Evolutionary conservation across 139 green algal species (phyloP).

Genomic region (Micractinium conductrix): DNA sequence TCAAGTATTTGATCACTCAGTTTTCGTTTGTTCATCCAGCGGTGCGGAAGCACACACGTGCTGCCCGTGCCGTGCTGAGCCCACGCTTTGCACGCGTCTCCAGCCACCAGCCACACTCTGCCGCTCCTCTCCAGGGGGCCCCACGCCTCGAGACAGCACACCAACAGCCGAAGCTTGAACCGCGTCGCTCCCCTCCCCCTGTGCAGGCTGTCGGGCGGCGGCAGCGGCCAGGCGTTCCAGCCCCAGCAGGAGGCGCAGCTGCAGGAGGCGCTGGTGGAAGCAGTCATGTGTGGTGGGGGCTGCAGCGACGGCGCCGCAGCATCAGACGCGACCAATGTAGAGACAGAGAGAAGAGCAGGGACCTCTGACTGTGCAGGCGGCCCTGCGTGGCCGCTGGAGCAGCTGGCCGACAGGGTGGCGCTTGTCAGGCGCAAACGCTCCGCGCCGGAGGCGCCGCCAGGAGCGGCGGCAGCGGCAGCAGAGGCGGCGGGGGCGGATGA

Average conservation of each 20-base stretch:
- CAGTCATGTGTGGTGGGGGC: slow-evolving; percentile 18
- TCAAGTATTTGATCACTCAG: too few relatives aligned
- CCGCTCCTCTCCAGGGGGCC: too few relatives aligned
- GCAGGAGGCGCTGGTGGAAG: slow-evolving; percentile 27
- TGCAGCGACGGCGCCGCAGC: not conserved
- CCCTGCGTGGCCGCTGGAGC: not conserved
- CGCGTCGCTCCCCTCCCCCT: not conserved
- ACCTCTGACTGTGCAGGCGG: not conserved
- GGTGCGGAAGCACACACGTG: too few relatives aligned
- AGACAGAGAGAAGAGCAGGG: not conserved
- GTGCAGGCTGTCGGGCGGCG: not conserved
- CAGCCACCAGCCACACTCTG: too few relatives aligned
- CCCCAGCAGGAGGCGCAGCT: slow-evolving; percentile 36
- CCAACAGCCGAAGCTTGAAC: too few relatives aligned
- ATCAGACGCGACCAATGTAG: too few relatives aligned
- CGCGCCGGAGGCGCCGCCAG: not conserved
- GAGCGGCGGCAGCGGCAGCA: not conserved
- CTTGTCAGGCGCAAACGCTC: not conserved
- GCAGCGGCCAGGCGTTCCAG: slow-evolving; percentile 9
- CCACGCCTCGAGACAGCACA: too few relatives aligned
- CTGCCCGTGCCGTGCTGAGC: too few relatives aligned
- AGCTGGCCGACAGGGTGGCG: not conserved
- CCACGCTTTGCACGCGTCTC: too few relatives aligned
- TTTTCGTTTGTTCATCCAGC: too few relatives aligned
- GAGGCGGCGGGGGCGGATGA: not conserved